These are phyloP conservation scores for Ophiostoma triangulosporum DNA, from an alignment of 2,329 filamentous ascomycete genomes.

Conservation along the genomic window DNA sequence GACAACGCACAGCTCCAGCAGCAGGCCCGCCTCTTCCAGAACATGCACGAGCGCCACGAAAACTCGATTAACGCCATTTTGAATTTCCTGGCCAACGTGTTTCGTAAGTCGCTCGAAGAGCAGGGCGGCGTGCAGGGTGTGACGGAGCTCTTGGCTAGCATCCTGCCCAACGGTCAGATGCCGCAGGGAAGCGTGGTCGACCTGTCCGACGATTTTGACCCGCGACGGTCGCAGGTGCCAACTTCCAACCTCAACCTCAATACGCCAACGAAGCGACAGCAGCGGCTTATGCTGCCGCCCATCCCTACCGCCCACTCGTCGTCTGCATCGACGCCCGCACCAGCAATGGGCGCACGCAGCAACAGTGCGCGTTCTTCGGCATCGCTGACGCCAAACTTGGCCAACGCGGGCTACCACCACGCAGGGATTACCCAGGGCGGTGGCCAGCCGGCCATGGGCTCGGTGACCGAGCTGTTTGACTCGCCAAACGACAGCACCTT, in stretches of 20 bases:
- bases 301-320: constrained; percentile 26
- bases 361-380: constrained; percentile 1
- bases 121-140: constrained; percentile 64
- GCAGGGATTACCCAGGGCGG: not conserved
- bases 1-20: constrained; percentile 83
- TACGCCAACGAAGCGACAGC: constrained; percentile 35
- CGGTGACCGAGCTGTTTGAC: constrained; percentile 49
- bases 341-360: not conserved
- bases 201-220: constrained; percentile 46
- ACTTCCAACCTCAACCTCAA: constrained; percentile 15
- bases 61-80: constrained; percentile 98
- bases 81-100: constrained; percentile 92
- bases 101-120: constrained; percentile 82
- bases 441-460: constrained; percentile 26
- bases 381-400: constrained; percentile 1
- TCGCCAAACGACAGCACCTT: constrained; percentile 33
- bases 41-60: constrained; percentile 88
- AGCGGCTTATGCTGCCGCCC: constrained; percentile 37
- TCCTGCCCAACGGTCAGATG: constrained; percentile 47
- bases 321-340: constrained; percentile 7
- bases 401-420: not conserved
- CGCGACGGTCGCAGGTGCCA: constrained; percentile 28
- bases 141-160: constrained; percentile 68
- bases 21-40: constrained; percentile 80
- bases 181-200: constrained; percentile 42